Evolutionary conservation across 352 stramenopile species (phyloP).

Genomic region (Pythium folliculosum): DNA sequence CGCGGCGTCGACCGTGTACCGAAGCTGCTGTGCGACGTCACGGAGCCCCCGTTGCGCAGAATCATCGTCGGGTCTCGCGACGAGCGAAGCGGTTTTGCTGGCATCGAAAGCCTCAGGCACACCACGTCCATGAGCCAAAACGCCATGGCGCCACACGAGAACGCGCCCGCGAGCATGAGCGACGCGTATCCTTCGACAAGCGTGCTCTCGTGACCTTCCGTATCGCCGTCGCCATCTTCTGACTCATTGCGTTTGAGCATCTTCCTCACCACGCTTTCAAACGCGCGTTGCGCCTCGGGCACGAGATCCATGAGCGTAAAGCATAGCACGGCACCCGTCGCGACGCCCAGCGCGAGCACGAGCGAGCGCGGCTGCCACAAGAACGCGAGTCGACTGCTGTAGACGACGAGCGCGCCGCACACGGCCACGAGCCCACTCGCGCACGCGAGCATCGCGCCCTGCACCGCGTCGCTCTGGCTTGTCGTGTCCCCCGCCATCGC

Average conservation of each 20-base stretch:
- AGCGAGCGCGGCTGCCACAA: slow-evolving; percentile 27
- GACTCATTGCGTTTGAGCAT: neutral
- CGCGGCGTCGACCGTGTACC: neutral
- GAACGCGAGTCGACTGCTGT: slow-evolving; percentile 23
- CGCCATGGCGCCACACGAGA: slow-evolving; percentile 20
- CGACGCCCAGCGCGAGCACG: slow-evolving; percentile 27
- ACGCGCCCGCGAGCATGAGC: slow-evolving; percentile 21
- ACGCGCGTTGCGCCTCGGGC: slow-evolving; percentile 13
- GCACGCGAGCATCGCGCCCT: slow-evolving; percentile 28
- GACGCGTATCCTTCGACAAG: slow-evolving; percentile 21
- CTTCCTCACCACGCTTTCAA: slow-evolving; percentile 9
- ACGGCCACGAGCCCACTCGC: slow-evolving; percentile 24
- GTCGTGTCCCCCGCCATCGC: too few species aligned
- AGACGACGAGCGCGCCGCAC: slow-evolving; percentile 31
- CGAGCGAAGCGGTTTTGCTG: slow-evolving; percentile 1
- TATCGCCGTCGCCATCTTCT: neutral
- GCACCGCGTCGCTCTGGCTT: slow-evolving; percentile 13
- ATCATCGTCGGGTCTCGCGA: slow-evolving; percentile 15
- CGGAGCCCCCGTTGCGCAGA: neutral
- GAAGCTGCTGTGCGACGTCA: slow-evolving; percentile 1
- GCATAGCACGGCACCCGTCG: slow-evolving; percentile 26
- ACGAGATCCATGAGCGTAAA: slow-evolving; percentile 31
- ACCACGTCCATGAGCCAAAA: slow-evolving; percentile 28
- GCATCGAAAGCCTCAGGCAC: slow-evolving; percentile 21
- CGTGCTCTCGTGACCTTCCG: too few species aligned